Base-by-base conservation (phyloP, 75 land plant species). In the Picea glauca region DNA sequence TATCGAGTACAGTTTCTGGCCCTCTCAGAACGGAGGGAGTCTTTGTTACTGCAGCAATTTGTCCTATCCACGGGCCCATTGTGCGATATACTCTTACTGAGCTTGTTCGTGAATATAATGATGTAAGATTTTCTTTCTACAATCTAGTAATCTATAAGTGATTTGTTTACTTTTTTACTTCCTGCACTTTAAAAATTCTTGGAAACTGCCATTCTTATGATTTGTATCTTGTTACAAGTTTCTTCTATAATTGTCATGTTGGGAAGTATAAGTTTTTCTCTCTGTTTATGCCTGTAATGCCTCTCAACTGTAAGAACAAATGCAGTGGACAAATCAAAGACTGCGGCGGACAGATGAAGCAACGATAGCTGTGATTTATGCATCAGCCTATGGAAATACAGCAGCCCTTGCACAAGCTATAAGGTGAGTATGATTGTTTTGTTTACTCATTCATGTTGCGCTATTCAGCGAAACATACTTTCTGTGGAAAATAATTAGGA, bases 371-470 rank as follows among this genome's bases (percentile, higher is more conserved):
- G 87, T 87, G 23, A 81, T 87, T 33, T 87, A 87, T 76, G 88
- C 88, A 26, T 87, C 88, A 30, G 88, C 88, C 50, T 87, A 87
- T 81, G 88, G 88, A 56, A 87, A 87, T 67, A 87, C 88, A 26
- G 81, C 88, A 67, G 88, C 88, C 30, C 88, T 87, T 75, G 88
- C 88, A 58, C 87, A 84, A 65, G 88, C 87, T 32, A 87, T 87
- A 59, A 80, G 88, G 88, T 86, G 66, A 23, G 60, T 58, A 60
- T 80, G 5, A 57, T 80, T 58, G 73, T 46, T 40, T 38, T 13
- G 43, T n/a, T 50, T n/a, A 43, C 1, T 70, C 54, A 20, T 70
- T 70, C 14, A 58, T 75, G 77, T 30, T 76, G 20, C 18, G 13
- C 8, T 23, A 70, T 43, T 70, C 50, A 70, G 74, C 8, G 26